Percentiles rank a stretch among this genome's conserved stretches.
These are phyloP conservation scores for Neurospora intermedia DNA, from an alignment of 495 filamentous ascomycete species.

Conservation along the genomic window DNA sequence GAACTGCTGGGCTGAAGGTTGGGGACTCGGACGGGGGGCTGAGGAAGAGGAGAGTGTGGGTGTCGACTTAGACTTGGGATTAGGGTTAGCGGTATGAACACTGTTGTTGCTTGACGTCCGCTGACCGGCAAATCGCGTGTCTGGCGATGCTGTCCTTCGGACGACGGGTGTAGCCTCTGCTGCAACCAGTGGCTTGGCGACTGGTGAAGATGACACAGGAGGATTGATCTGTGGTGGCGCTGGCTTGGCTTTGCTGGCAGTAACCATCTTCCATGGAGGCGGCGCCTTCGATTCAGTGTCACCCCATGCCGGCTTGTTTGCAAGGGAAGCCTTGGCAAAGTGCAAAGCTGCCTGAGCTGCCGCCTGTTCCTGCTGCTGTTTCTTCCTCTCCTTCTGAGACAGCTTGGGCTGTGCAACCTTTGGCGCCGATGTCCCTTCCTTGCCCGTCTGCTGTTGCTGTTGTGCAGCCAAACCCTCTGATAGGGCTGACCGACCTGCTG, in stretches of 20 bases:
- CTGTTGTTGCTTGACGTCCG: constrained; percentile 15
- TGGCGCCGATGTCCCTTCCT: constrained; percentile 17
- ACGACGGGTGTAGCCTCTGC: constrained; percentile 22
- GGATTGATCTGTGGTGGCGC: constrained; percentile 5
- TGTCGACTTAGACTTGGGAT: constrained; percentile 1
- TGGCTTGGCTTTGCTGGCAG: constrained; percentile 19
- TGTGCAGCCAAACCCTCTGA: constrained; percentile 55
- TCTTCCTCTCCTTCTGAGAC: constrained; percentile 87
- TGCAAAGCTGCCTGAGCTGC: constrained; percentile 24
- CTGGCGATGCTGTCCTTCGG: constrained; percentile 41
- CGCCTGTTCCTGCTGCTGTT: constrained; percentile 56
- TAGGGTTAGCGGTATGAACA: neutral
- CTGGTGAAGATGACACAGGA: constrained; percentile 39
- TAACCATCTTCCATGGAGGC: constrained; percentile 59
- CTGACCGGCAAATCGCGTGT: constrained; percentile 45
- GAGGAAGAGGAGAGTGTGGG: constrained; percentile 2
- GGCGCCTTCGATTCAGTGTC: constrained; percentile 36
- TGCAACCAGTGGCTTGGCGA: constrained; percentile 29
- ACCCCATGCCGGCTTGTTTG: constrained; percentile 15
- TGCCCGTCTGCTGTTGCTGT: constrained; percentile 21
- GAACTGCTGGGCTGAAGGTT: neutral
- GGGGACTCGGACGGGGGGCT: constrained; percentile 6
- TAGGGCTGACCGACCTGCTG: constrained; percentile 49
- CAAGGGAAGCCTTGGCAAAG: constrained; percentile 2
- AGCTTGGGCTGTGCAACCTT: constrained; percentile 43